These are phyloP conservation scores for Neonectria neomacrospora DNA, from an alignment of 2,329 filamentous ascomycete species.

Conservation along the genomic window DNA sequence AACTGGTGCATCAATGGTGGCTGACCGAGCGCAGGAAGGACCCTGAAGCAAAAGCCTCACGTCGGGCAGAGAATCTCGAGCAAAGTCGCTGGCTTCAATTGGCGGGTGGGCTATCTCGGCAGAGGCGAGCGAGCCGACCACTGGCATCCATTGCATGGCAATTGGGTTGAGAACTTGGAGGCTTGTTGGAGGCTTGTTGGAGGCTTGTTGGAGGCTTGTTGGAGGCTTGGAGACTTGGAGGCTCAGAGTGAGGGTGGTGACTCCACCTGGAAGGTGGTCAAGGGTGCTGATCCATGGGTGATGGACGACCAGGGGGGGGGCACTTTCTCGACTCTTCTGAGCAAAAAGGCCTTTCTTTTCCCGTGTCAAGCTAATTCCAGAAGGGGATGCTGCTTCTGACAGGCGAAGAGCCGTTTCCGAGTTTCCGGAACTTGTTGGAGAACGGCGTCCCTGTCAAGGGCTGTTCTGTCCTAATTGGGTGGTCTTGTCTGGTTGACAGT, in stretches of 20 bases:
- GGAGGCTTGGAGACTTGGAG: neutral
- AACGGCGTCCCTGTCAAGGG: slow-evolving; percentile 7
- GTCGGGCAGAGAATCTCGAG: slow-evolving; percentile 20
- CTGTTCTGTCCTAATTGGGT: neutral
- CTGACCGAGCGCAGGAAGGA: slow-evolving; percentile 7
- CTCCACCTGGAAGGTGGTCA: neutral
- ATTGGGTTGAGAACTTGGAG: neutral
- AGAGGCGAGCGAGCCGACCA: slow-evolving; percentile 27
- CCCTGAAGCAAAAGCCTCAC: slow-evolving; percentile 16
- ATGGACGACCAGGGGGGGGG: neutral
- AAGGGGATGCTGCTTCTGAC: neutral
- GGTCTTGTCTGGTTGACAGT: neutral
- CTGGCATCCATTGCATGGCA: slow-evolving; percentile 19
- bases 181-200: neutral
- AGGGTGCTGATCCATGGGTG: neutral
- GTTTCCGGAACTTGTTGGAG: slow-evolving; percentile 6
- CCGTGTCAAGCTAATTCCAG: slow-evolving; percentile 8
- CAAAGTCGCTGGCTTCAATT: slow-evolving; percentile 17
- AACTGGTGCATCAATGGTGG: neutral
- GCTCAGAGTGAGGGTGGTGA: neutral
- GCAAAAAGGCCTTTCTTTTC: neutral
- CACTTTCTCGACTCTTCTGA: neutral
- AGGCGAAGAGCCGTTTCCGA: slow-evolving; percentile 7
- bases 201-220: neutral
- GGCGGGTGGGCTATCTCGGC: slow-evolving; percentile 16